Base-by-base conservation (phyloP, 2,329 filamentous ascomycete genomes). In the Fusarium sp. region DNA sequence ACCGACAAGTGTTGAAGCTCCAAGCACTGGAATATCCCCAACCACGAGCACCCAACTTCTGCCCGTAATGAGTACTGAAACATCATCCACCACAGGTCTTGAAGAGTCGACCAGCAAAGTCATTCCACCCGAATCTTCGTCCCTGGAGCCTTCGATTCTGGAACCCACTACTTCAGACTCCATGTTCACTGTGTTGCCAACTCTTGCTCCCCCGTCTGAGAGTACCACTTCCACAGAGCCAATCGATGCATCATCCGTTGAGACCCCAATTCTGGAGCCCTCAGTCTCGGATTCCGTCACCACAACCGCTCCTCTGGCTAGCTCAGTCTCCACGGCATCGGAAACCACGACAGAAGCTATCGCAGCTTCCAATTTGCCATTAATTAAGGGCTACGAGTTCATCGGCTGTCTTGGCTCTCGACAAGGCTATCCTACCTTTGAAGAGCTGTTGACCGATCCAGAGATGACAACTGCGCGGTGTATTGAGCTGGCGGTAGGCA, bases 401-500 rank as follows among this genome's bases (percentile, higher is more conserved):
- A 5, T 53, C 6, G 70, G 70, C 2, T 72, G 70, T 27, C 12
- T 70, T 3, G 67, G 64, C 14, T 70, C 70, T n/a, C 6, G 33
- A 5, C 29, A 53, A 11, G 62, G 70, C 5, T 72, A 68, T 36
- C 67, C 70, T 2, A 61, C 35, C 6, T 72, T 72, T 29, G 16
- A 12, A n/a, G 16, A 33, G 11, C 44, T 67, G 6, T 9, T 64
- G 4, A 66, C n/a, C 0, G 55, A 38, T 1, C 27, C 42, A 2
- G 59, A 70, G 2, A 70, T 72, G 70, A 70, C 70, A 10, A 70
- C 70, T 24, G 31, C n/a, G 1, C 24, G 44, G 5, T 72, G 70
- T 20, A 49, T 66, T 33, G 33, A 53, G 17, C 33, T 66, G 6
- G 65, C 55, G 3, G 12, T 4, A 17, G 67, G 68, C 0, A 53